Evolutionary conservation across 148 eudicot species (phyloP).

Genomic region (Drosera capensis): DNA sequence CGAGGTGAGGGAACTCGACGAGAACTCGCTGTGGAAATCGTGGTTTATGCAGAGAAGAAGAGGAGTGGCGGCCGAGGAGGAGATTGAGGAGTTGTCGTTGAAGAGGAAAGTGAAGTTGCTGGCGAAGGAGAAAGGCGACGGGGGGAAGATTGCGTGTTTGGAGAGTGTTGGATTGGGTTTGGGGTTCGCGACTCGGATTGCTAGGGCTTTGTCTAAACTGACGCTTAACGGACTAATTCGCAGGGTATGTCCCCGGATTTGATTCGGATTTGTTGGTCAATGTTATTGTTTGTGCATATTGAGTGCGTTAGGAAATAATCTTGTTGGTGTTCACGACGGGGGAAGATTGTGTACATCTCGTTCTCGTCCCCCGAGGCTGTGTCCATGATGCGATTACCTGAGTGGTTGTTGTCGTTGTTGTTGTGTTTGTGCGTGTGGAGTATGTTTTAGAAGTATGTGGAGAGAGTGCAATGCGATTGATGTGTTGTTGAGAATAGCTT

Average conservation of each 20-base stretch:
- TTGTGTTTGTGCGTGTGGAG: no score
- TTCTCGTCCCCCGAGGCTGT: no score
- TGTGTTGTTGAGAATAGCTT: no score
- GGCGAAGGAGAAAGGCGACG: conserved; percentile 51
- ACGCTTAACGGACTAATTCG: conserved; percentile 37
- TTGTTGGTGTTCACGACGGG: neutral
- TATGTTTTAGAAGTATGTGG: no score
- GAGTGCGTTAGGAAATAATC: neutral
- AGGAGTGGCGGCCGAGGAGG: neutral
- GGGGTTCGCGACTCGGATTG: conserved; percentile 44
- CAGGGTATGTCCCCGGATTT: conserved; percentile 22
- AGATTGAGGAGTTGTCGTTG: conserved; percentile 10
- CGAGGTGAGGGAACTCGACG: conserved; percentile 49
- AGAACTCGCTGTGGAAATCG: conserved; percentile 24
- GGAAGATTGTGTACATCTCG: no score
- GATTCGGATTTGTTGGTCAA: neutral
- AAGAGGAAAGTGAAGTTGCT: conserved; percentile 40
- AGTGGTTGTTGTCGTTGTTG: neutral
- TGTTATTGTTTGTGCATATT: neutral
- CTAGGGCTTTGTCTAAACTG: conserved; percentile 36
- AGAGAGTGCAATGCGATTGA: no score
- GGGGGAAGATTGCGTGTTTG: conserved; percentile 59
- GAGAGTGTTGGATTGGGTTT: conserved; percentile 65
- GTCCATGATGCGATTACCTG: no score
- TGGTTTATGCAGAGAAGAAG: conserved; percentile 15